These are phyloP conservation scores for Aspergillus ustus DNA, from an alignment of 2,329 filamentous ascomycete species.

Conservation along the genomic window DNA sequence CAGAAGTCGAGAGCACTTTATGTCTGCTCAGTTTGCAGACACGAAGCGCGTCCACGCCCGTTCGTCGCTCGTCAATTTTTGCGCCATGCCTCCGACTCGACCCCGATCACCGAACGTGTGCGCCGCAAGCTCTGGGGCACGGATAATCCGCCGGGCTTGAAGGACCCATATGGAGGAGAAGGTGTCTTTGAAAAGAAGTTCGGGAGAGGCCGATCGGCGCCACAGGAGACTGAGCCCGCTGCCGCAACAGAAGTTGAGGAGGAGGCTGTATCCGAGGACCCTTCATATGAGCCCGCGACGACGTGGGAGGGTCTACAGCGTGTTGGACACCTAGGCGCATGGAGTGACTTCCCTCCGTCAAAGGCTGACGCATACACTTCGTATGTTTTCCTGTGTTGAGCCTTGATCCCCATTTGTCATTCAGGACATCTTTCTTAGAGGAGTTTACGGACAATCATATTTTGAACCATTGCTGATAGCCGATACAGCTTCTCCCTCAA, in stretches of 20 bases:
- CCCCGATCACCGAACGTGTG: constrained; percentile 50
- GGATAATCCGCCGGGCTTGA: constrained; percentile 53
- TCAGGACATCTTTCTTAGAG: background rate
- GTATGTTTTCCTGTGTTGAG: constrained; percentile 38
- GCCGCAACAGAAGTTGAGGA: constrained; percentile 19
- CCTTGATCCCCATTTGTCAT: background rate
- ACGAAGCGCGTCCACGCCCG: constrained; percentile 40
- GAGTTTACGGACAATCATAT: background rate
- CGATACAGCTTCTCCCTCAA: constrained; percentile 40
- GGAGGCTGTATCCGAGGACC: constrained; percentile 21
- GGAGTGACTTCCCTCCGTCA: constrained; percentile 42
- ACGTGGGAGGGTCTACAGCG: constrained; percentile 59
- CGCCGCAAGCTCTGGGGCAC: constrained; percentile 56
- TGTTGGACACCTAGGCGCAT: constrained; percentile 56
- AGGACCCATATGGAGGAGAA: constrained; percentile 53
- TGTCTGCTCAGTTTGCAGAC: constrained; percentile 47
- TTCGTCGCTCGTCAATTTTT: constrained; percentile 39
- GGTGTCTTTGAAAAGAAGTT: constrained; percentile 38
- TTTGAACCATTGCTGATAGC: constrained; percentile 2
- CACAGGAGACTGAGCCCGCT: constrained; percentile 22
- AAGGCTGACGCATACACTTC: constrained; percentile 45
- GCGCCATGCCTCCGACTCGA: constrained; percentile 40
- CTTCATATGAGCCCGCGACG: constrained; percentile 51
- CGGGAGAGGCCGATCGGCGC: constrained; percentile 23
- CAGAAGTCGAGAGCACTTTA: constrained; percentile 37